Conservation (phyloP, 305 asterid species). For the Fraxinus paxiana region DNA sequence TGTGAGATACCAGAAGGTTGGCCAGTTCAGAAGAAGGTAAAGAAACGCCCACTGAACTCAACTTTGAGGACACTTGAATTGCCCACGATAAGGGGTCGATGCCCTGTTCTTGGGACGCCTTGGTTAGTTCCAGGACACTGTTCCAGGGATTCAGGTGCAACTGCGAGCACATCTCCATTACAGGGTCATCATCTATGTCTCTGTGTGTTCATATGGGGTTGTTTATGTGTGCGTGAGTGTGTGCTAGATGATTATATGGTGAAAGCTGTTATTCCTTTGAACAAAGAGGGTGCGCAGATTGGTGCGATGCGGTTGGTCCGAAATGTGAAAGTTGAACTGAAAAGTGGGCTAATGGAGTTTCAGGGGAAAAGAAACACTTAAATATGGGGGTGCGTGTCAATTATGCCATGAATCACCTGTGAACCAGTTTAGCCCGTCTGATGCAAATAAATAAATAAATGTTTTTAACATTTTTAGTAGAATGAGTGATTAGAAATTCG, state of each 20-base stretch:
- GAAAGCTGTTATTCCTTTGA: conserved; percentile 15
- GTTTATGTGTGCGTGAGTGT: conserved; percentile 1
- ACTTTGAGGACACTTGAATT: conserved; percentile 60
- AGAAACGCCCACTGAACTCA: conserved; percentile 61
- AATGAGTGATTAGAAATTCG: no score
- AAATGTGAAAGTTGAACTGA: conserved; percentile 36
- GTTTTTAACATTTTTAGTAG: no score
- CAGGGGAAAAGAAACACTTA: conserved; percentile 1
- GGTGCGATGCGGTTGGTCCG: conserved; percentile 36
- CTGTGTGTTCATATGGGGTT: conserved; percentile 15
- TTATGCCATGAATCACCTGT: not conserved
- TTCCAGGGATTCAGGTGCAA: conserved; percentile 49
- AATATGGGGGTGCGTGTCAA: not conserved
- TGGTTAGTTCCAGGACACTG: conserved; percentile 58
- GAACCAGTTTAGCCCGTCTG: not conserved
- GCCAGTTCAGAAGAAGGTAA: conserved; percentile 74
- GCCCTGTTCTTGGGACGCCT: conserved; percentile 65
- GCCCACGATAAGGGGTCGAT: conserved; percentile 81
- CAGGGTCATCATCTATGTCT: conserved; percentile 24
- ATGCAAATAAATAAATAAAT: not conserved
- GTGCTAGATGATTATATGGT: not conserved
- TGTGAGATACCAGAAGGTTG: conserved; percentile 66
- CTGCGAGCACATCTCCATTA: conserved; percentile 45
- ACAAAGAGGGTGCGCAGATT: conserved; percentile 8
- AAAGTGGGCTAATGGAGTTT: conserved; percentile 20